Evolutionary conservation across 306 rosid genomes (phyloP).

Genomic region (Corylus americana): DNA sequence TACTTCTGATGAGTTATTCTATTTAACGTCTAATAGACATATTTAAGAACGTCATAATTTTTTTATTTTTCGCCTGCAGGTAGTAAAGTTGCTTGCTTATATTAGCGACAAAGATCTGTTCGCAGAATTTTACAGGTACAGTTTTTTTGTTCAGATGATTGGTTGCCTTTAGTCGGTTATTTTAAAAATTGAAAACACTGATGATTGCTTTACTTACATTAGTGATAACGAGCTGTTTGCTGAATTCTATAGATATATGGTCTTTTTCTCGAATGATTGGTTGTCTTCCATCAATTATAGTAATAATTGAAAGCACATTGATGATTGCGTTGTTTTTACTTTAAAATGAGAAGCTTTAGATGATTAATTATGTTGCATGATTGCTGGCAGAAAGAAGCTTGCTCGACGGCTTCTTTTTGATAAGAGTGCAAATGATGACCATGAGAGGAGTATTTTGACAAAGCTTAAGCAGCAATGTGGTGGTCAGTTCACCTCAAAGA

Average conservation of each 20-base stretch:
- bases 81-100: slow-evolving; percentile 71
- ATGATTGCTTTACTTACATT: slow-evolving; percentile 35
- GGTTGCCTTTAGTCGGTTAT: background rate
- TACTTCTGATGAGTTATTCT: slow-evolving; percentile 19
- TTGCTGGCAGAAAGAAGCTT: slow-evolving; percentile 70
- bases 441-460: slow-evolving; percentile 64
- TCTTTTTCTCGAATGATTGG: background rate
- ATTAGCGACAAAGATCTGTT: slow-evolving; percentile 85
- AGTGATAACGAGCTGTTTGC: slow-evolving; percentile 81
- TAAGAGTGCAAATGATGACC: slow-evolving; percentile 75
- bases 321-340: background rate
- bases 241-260: slow-evolving; percentile 56
- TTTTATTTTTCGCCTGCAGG: slow-evolving; percentile 38
- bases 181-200: background rate
- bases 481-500: slow-evolving; percentile 85
- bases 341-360: background rate
- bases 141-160: background rate
- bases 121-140: slow-evolving; percentile 75
- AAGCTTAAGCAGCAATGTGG: slow-evolving; percentile 84
- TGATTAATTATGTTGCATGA: background rate
- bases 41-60: background rate
- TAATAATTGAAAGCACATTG: background rate
- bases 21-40: slow-evolving; percentile 7
- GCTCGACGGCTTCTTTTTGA: slow-evolving; percentile 87
- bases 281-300: background rate